Conservation (phyloP, 306 rosid genomes). For the Psophocarpus tetragonolobus region DNA sequence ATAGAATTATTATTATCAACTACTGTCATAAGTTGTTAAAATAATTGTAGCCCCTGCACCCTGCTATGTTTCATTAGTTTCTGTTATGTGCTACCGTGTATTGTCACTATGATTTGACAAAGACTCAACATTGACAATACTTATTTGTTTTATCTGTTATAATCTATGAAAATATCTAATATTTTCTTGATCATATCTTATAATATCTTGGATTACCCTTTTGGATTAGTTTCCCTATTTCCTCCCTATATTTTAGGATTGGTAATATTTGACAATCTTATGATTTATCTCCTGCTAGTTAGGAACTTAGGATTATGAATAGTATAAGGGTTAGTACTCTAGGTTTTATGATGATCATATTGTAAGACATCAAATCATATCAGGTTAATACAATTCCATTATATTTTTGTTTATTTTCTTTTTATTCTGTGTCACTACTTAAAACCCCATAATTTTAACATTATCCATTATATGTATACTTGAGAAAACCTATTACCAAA, state of each 20-base stretch:
- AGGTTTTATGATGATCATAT: neutral
- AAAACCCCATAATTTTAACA: neutral
- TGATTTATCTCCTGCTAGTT: neutral
- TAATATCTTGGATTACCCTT: neutral
- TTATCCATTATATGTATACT: neutral
- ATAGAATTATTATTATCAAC: neutral
- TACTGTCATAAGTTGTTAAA: neutral
- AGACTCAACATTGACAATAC: neutral
- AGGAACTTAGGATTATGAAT: neutral
- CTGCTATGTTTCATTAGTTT: neutral
- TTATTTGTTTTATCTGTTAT: neutral
- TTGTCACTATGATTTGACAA: constrained; percentile 11
- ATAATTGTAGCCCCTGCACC: neutral
- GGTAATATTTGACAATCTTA: neutral
- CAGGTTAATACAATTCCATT: neutral
- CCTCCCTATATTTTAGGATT: neutral
- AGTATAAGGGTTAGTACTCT: neutral
- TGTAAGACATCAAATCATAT: neutral
- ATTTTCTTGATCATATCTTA: neutral
- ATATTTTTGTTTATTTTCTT: neutral
- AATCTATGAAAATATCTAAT: neutral
- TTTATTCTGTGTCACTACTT: neutral
- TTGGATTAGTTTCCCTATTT: neutral
- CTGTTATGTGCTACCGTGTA: neutral
- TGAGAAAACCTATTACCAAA: neutral